Base-by-base conservation (phyloP, 2,329 filamentous ascomycete species). In the Hypomyces rosellus region DNA sequence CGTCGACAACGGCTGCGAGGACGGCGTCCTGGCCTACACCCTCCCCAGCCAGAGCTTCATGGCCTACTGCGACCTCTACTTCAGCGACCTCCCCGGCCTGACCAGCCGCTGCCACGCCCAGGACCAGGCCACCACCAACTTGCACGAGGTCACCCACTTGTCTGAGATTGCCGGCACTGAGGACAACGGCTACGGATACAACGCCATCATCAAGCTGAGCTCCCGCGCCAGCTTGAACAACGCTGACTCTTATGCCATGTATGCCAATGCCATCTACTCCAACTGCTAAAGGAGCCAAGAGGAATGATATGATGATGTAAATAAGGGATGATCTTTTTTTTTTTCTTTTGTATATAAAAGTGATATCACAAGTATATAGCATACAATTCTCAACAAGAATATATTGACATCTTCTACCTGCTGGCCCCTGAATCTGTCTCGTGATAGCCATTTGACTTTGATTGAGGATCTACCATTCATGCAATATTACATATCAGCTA, bases 121-220 rank as follows among this genome's bases (percentile, higher is more conserved):
- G 66, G 84, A 86, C 61, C 80, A 84, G 67, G 80, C 78, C 3
- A 83, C 77, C 11, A 86, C 83, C 13, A 75, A 75, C 34, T 64
- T 88, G 13, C 84, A 88, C 60, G 84, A 88, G 71, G 71, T 75
- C 56, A 85, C 83, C 7, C 84, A 87, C 61, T 55, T 76, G 72
- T 75, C 15, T 66, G 75, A 61, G 73, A 68, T 66, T 54, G 78
- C 78, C 50, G 79, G 81, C 9, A 85, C 82, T 2, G 63, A 74
- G 2, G 84, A 87, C 60, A 76, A 71, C 22, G 81, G 80, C 30
- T 86, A 84, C 58, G 63, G 71, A 3, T 73, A 80, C 50, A 70
- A 67, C 25, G 9, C 6, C 25, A 30, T 30, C 9, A 3, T 3
- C 25, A 30, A 30, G 25, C 25, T 30, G 6, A 30, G 25, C 25